Base-by-base conservation (phyloP, 768 basidiomycete genomes). In the Leccinum fibrillosum region DNA sequence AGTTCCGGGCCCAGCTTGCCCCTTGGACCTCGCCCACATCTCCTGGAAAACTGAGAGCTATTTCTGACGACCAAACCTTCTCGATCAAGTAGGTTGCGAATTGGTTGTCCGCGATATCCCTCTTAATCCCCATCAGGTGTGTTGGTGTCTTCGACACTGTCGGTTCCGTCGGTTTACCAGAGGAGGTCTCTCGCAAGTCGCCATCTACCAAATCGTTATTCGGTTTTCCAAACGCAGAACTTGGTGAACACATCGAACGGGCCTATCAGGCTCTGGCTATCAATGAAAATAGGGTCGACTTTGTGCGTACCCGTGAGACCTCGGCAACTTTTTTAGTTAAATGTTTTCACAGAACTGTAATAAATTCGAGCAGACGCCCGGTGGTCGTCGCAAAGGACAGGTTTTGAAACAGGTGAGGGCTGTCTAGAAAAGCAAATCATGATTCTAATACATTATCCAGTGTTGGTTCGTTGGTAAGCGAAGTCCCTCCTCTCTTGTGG, bases 81-180 rank as follows among this genome's bases (percentile, higher is more conserved):
- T 80, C 82, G 4, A 69, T 90, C 61, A 88, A 88, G 88, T 89
- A 54, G 54, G 78, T 61, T 10, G 54, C 25, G 23, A 34, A 49
- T 34, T 10, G 9, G 39, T 55, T 45, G 28, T 9, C 42, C 45
- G 56, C 37, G 19, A 52, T 62, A 28, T 47, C 15, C 49, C 26
- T 53, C 26, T 25, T 55, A 49, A 61, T 32, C 42, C 19, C 28
- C 11, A 59, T 32, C 61, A 86, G 84, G 69, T 86, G 86, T 61
- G 63, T 90, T 54, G 88, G 88, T 2, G 87, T 90, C 19, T 90
- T 86, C 64, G 89, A 90, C 64, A 90, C 89, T 5, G 89, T 90
- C n/a, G 87, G 87, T 13, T 80, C 87, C 11, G 68, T 88, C 28
- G 88, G 88, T 10, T 70, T 90, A 15, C 89, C 89, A 1, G 85